Percentiles rank a stretch among this genome's conserved stretches.
These are phyloP conservation scores for Colletotrichum truncatum DNA, from an alignment of 2,329 filamentous ascomycete genomes.

Conservation along the genomic window DNA sequence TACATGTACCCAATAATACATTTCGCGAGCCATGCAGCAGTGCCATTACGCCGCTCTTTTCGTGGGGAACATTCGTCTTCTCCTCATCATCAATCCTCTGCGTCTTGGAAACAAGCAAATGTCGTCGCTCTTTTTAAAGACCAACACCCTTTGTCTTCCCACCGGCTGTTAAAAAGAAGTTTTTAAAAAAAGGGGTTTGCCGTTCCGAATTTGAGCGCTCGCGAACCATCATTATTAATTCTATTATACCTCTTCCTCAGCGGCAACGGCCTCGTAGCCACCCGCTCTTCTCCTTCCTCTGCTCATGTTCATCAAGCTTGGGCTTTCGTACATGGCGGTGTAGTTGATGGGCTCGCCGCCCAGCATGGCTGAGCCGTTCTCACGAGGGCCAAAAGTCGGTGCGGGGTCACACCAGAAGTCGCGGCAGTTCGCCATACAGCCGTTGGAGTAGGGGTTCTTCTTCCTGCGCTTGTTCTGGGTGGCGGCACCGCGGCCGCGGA, in stretches of 20 bases:
- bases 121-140: constrained; percentile 1
- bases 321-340: constrained; percentile 87
- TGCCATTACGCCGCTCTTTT: constrained; percentile 10
- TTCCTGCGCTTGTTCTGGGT: constrained; percentile 62
- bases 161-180: not conserved
- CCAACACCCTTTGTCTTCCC: not conserved
- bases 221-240: not conserved
- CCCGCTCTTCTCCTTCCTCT: constrained; percentile 56
- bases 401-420: constrained; percentile 97
- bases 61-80: constrained; percentile 3
- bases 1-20: constrained; percentile 27
- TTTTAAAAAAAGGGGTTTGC: not conserved
- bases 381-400: constrained; percentile 79
- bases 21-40: constrained; percentile 15
- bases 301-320: constrained; percentile 70
- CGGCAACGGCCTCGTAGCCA: constrained; percentile 71
- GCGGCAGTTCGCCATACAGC: constrained; percentile 86
- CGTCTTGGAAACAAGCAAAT: not conserved
- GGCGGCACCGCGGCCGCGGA: constrained; percentile 82
- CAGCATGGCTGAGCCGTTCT: constrained; percentile 79
- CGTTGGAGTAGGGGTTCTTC: constrained; percentile 86
- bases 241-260: constrained; percentile 62
- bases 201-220: not conserved
- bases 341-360: constrained; percentile 87
- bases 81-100: constrained; percentile 7